Percentiles rank a stretch among this genome's conserved stretches.
Conservation (phyloP, 768 basidiomycete species). For the Mycena polygramma region DNA sequence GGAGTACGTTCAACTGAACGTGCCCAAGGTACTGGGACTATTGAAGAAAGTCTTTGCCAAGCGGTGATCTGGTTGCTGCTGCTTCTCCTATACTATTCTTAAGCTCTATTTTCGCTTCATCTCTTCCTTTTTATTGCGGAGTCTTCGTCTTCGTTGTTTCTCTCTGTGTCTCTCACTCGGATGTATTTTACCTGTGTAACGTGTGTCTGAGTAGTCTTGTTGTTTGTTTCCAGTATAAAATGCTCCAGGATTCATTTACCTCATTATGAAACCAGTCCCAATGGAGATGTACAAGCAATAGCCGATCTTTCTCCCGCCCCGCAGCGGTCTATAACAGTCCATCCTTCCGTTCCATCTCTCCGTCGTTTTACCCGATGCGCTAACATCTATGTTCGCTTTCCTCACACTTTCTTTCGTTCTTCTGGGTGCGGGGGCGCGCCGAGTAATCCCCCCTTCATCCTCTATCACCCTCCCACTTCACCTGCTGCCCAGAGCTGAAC, state of each 20-base stretch:
- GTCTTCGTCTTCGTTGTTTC: constrained; percentile 27
- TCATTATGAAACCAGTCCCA: background rate
- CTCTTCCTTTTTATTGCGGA: constrained; percentile 32
- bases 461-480: constrained; percentile 46
- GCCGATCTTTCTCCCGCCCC: too few relatives aligned
- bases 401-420: constrained; percentile 39
- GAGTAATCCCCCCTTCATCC: constrained; percentile 40
- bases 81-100: constrained; percentile 45
- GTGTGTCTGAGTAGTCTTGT: constrained; percentile 37
- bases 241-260: constrained; percentile 1
- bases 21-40: constrained; percentile 92
- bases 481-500: constrained; percentile 13
- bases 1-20: constrained; percentile 98
- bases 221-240: constrained; percentile 6
- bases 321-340: too few relatives aligned
- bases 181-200: constrained; percentile 40
- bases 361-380: constrained; percentile 10
- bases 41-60: constrained; percentile 95
- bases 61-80: constrained; percentile 62
- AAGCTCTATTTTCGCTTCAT: constrained; percentile 38
- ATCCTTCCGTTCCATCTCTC: background rate
- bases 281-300: background rate
- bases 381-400: constrained; percentile 26
- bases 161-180: constrained; percentile 24
- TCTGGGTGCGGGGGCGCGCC: constrained; percentile 39